Percentiles rank a stretch among this genome's conserved stretches.
Conservation (phyloP, 768 basidiomycete genomes). For the Lepiota subincarnata region DNA sequence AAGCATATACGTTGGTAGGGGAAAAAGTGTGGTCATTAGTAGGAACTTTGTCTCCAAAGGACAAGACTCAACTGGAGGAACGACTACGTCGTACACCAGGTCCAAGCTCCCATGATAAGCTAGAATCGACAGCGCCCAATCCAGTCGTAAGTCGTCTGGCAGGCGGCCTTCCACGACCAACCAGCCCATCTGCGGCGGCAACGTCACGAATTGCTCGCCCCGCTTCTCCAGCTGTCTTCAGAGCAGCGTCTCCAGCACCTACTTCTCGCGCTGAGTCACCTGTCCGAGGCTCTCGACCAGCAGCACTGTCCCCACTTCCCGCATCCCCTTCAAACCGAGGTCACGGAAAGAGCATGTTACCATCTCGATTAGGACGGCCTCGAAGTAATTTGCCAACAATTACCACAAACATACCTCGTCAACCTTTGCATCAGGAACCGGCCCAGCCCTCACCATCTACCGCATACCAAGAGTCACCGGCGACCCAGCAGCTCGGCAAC, state of each 20-base stretch:
- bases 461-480: not conserved
- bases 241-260: slow-evolving; percentile 40
- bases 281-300: slow-evolving; percentile 26
- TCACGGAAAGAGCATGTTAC: slow-evolving; percentile 65
- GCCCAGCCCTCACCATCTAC: slow-evolving; percentile 9
- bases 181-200: slow-evolving; percentile 28
- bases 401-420: slow-evolving; percentile 3
- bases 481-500: slow-evolving; percentile 3
- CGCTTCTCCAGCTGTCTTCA: slow-evolving; percentile 42
- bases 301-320: slow-evolving; percentile 25
- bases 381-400: slow-evolving; percentile 41
- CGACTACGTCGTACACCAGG: slow-evolving; percentile 78
- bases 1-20: slow-evolving; percentile 77
- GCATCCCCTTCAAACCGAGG: slow-evolving; percentile 41
- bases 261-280: slow-evolving; percentile 40
- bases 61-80: slow-evolving; percentile 91
- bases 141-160: slow-evolving; percentile 54
- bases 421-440: slow-evolving; percentile 24
- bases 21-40: slow-evolving; percentile 83
- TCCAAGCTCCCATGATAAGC: slow-evolving; percentile 47
- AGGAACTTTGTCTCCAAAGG: slow-evolving; percentile 73
- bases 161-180: slow-evolving; percentile 32
- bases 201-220: slow-evolving; percentile 37
- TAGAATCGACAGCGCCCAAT: slow-evolving; percentile 24
- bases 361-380: slow-evolving; percentile 71